Conservation (phyloP, 257 asterid genomes). For the Henckelia pumila region DNA sequence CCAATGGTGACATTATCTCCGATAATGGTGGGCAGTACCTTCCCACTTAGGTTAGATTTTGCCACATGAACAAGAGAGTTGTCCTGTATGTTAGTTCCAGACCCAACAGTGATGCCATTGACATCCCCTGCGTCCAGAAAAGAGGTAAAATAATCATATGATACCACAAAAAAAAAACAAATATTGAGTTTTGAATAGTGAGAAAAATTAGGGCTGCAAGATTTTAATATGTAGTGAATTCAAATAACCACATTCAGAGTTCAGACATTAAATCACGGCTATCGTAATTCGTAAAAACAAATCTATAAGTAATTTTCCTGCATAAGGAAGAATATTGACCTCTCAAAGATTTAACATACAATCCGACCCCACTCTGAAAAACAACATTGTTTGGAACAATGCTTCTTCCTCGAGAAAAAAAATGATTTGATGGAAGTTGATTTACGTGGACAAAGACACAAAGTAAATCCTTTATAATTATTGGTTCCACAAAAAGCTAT, state of each 20-base stretch:
- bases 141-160: constrained; percentile 16
- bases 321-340: too few relatives aligned
- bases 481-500: neutral
- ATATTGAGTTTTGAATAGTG: neutral
- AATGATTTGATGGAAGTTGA: too few relatives aligned
- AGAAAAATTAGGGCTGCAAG: neutral
- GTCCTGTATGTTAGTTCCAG: constrained; percentile 82
- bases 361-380: too few relatives aligned
- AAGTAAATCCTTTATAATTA: too few relatives aligned
- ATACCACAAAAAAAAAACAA: constrained; percentile 11
- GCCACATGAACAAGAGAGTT: constrained; percentile 85
- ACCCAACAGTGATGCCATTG: constrained; percentile 63
- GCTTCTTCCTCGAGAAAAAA: too few relatives aligned
- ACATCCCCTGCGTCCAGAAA: constrained; percentile 60
- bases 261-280: too few relatives aligned
- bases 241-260: neutral
- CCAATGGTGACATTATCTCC: constrained; percentile 81
- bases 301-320: too few relatives aligned
- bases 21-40: constrained; percentile 70
- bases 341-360: too few relatives aligned
- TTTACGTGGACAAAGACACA: too few relatives aligned
- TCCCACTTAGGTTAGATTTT: constrained; percentile 64
- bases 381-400: too few relatives aligned
- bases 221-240: too few relatives aligned
- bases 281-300: too few relatives aligned